Base-by-base conservation (phyloP, 805 yeast species). In the Kazachstania martiniae region DNA sequence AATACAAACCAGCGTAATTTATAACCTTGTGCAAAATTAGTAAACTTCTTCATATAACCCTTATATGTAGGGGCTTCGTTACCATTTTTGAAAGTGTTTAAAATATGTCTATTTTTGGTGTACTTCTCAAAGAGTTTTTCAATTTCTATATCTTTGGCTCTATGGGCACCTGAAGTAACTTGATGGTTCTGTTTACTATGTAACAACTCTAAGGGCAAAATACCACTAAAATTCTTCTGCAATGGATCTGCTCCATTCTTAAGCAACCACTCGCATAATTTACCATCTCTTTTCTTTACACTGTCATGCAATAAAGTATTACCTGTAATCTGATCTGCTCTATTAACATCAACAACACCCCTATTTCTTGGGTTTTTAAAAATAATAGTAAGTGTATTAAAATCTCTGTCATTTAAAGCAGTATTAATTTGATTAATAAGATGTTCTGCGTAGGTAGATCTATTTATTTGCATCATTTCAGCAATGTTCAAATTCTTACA, bases 181-280 rank as follows among this genome's bases (percentile, higher is more conserved):
- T 46, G 47, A 15, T 21, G 21, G 26, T 19, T 21, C 10, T 18
- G 19, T 21, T 13, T 16, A 12, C 17, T 19, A 5, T 71, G 52
- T 5, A 77, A 66, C 30, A 79, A 61, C 36, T 89, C 97, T 18
- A 79, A 63, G 0, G 97, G 95, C 22, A 85, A 63, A 49, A 71
- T 74, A 1, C 96, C 96, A 22, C 70, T 66, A 31, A 72, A 68
- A 49, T 86, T 94, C 47, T 95, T 71, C 38, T 77, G 74, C 54
- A 85, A 82, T 0, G 98, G 97, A 51, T 91, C 95, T 28, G 96
- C 97, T 17, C 95, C 95, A 53, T 89, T 93, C 26, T 70, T 68
- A 31, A 91, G 64, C 32, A 91, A 79, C 76, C 95, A 91, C 40
- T 77, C 76, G 36, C 89, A 89, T 83, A 87, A 78, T 31, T 74